A percentile compares a stretch with the other conserved stretches of the same genome.
These are phyloP conservation scores for Kurtzmaniella fragi DNA, from an alignment of 805 yeast species.

Conservation along the genomic window DNA sequence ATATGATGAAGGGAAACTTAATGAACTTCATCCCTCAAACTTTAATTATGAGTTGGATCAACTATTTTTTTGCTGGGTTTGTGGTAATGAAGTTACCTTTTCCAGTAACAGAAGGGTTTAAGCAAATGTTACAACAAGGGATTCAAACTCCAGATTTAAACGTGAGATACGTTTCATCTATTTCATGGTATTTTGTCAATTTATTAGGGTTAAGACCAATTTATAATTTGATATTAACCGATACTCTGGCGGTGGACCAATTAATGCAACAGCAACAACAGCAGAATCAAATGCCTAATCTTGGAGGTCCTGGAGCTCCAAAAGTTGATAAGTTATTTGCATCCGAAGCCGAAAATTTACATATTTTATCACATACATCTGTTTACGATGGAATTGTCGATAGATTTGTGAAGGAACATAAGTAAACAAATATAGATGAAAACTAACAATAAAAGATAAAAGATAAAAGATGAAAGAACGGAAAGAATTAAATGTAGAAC, in stretches of 20 bases:
- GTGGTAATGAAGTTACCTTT: constrained; percentile 79
- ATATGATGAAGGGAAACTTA: constrained; percentile 74
- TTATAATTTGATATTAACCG: constrained; percentile 62
- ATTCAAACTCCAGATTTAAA: constrained; percentile 80
- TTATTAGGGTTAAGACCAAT: constrained; percentile 80
- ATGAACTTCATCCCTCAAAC: constrained; percentile 90
- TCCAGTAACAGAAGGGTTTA: constrained; percentile 84
- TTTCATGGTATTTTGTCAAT: constrained; percentile 93
- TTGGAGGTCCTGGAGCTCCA: constrained; percentile 57
- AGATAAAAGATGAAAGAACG: too few species aligned
- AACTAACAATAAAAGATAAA: too few species aligned
- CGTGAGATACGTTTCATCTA: constrained; percentile 87
- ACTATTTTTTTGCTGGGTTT: constrained; percentile 87
- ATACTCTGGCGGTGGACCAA: constrained; percentile 40
- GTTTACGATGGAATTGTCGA: constrained; percentile 58
- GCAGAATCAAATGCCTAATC: constrained; percentile 33
- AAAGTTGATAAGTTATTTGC: constrained; percentile 58
- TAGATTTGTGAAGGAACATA: constrained; percentile 33
- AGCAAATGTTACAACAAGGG: constrained; percentile 87
- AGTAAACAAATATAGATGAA: too few species aligned
- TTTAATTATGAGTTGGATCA: constrained; percentile 93
- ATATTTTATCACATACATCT: constrained; percentile 49
- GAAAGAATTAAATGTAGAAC: too few species aligned
- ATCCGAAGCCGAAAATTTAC: constrained; percentile 69
- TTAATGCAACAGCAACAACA: constrained; percentile 35